Evolutionary conservation across 1,284 basidiomycete species (phyloP), one percentile per base, ranked within the genome.

Genomic region (Sutorius eximius): DNA sequence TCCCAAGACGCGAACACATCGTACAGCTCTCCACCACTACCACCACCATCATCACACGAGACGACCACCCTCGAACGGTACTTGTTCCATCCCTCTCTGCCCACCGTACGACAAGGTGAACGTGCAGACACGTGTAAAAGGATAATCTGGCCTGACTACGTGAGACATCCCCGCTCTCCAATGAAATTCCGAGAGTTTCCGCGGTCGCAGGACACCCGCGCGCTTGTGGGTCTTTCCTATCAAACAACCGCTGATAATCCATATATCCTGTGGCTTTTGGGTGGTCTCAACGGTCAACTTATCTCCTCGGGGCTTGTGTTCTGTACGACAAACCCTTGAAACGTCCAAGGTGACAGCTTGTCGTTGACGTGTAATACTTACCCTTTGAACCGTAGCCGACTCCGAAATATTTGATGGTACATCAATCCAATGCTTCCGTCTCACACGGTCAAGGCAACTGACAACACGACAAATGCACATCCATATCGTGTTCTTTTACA

Each of bases 1-100:
- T 22, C 63, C 62, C 66, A 65, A 63, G 57, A 42, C 42, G 33
- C n/a, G 38, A 43, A 53, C 20, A 24, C n/a, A 37, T 37, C 37
- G 24, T 58, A 45, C 53, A 52, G n/a, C 56, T 45, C 57, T 34
- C 49, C 16, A 40, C 38, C 53, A 45, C 6, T 15, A 10, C 1
- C 41, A 29, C 38, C 59, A 41, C 20, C 47, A 27, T 42, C 59
- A 46, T 27, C 56, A 13, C 38, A 36, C 22, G 36, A 44, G 42
- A 43, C 58, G 22, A 43, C 38, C 53, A 24, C 32, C 36, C 34
- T 37, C 24, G 16, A 30, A n/a, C 5, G 5, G 29, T 18, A 16
- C 4, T 16, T 41, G n/a, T 29, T 41, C 32, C 30, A 45, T 9
- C n/a, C 18, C 15, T 38, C 43, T 10, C 36, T 38, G 13, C 38